Base-by-base conservation (phyloP, 1,284 basidiomycete species). In the Nidula niveotomentosa region DNA sequence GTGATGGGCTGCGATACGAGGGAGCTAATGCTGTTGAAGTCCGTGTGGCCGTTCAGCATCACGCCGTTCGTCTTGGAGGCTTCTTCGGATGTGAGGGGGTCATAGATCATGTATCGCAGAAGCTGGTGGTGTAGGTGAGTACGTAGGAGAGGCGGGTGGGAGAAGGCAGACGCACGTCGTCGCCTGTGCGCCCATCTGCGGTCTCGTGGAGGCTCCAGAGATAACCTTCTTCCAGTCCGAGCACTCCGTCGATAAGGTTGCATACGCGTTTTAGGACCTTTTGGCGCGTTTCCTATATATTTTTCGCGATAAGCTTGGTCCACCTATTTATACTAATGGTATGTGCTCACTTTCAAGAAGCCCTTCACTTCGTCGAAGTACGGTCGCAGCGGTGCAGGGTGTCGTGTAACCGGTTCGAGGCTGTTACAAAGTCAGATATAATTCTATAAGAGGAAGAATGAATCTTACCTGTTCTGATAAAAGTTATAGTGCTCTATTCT, bases 41-140 rank as follows among this genome's bases (percentile, higher is more conserved):
- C 73, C 36, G 76, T 77, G 60, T 79, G 77, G 6, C 76, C 77
- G 51, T 71, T 66, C 15, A 72, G 60, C 70, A 74, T 78, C 44
- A 78, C 69, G 2, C 71, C 72, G 49, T 75, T 73, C 13, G 76
- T 68, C 54, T 65, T 69, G 1, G 58, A 53, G 10, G 68, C 66
- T 56, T 78, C 73, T 35, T 69, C 68, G 0, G 60, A 53, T 1
- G 69, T 71, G 48, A 72, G 62, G 48, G 73, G 72, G 53, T 69
- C 65, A 64, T 79, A 80, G 51, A 77, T 68, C 78, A 80, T 80
- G 60, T 78, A 78, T 35, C 77, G 69, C 15, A 78, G 62, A 48
- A 78, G 70, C 68, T 77, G 62, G 7, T 17, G 33, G 44, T 8
- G 17, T 30, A 30, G 30, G 30, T 30, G 30, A 30, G 30, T 30